These are phyloP conservation scores for Diaporthe sp. DNA, from an alignment of 2,329 filamentous ascomycete genomes.

Conservation along the genomic window DNA sequence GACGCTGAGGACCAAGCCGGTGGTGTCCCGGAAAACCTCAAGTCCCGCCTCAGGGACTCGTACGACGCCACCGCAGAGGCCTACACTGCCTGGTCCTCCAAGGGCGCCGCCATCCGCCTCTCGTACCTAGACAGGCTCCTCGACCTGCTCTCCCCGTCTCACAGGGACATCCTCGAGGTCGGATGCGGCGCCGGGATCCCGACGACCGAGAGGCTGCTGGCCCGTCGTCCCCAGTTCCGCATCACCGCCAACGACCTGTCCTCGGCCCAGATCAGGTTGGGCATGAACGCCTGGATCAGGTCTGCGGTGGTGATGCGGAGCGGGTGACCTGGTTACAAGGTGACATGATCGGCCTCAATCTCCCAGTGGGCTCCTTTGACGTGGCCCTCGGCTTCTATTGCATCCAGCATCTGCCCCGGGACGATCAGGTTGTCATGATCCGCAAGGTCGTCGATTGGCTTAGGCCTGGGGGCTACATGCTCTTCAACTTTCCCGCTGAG, in stretches of 20 bases:
- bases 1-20: neutral
- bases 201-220: constrained; percentile 47
- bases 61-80: constrained; percentile 51
- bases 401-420: constrained; percentile 63
- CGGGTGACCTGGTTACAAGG: constrained; percentile 25
- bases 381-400: constrained; percentile 55
- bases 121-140: constrained; percentile 48
- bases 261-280: constrained; percentile 48
- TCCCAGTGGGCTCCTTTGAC: constrained; percentile 20
- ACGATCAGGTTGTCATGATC: constrained; percentile 60
- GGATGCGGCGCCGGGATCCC: constrained; percentile 55
- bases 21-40: constrained; percentile 42
- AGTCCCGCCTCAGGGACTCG: constrained; percentile 50
- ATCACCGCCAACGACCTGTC: constrained; percentile 56
- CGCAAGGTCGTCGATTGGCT: constrained; percentile 58
- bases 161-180: constrained; percentile 50
- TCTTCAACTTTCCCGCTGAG: constrained; percentile 58
- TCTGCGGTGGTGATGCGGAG: constrained; percentile 28
- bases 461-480: constrained; percentile 59
- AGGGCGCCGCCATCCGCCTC: constrained; percentile 45
- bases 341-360: constrained; percentile 42
- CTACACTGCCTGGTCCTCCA: constrained; percentile 53
- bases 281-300: constrained; percentile 40
- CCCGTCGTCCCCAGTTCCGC: constrained; percentile 34
- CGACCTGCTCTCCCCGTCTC: constrained; percentile 36